These are phyloP conservation scores for Posidonia australis DNA, from an alignment of 106 monocot species.

Conservation along the genomic window DNA sequence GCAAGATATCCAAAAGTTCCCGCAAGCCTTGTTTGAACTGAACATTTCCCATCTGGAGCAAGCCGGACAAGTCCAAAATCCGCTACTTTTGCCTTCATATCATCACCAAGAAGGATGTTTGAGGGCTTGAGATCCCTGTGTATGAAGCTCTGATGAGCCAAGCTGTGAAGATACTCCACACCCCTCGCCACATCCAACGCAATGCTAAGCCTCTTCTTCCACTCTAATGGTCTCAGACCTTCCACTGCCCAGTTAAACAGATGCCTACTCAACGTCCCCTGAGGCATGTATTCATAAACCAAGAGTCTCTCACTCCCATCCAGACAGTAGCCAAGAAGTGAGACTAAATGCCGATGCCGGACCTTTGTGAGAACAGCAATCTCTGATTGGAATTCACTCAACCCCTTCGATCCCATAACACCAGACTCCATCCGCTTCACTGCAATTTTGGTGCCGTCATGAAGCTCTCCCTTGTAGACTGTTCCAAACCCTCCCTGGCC, in stretches of 20 bases:
- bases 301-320: conserved; percentile 48
- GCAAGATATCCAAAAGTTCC: conserved; percentile 71
- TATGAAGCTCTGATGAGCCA: conserved; percentile 57
- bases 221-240: conserved; percentile 30
- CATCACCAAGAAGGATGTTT: conserved; percentile 60
- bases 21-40: conserved; percentile 51
- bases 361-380: conserved; percentile 49
- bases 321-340: conserved; percentile 55
- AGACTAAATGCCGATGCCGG: conserved; percentile 44
- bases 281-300: conserved; percentile 61
- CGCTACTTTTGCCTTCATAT: conserved; percentile 67
- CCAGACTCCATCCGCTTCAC: conserved; percentile 52
- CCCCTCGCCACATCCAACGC: conserved; percentile 59
- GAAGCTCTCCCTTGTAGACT: conserved; percentile 38
- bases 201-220: conserved; percentile 48
- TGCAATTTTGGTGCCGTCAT: conserved; percentile 46
- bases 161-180: conserved; percentile 53
- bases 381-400: conserved; percentile 47
- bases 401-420: conserved; percentile 29
- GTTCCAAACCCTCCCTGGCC: conserved; percentile 63
- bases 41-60: conserved; percentile 42
- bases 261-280: conserved; percentile 43
- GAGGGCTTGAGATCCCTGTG: conserved; percentile 59
- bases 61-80: conserved; percentile 64
- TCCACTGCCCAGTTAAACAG: conserved; percentile 38